A percentile compares a stretch with the other conserved stretches of the same genome.
These are phyloP conservation scores for Hemileia vastatrix DNA, from an alignment of 1,284 basidiomycete species.

Conservation along the genomic window DNA sequence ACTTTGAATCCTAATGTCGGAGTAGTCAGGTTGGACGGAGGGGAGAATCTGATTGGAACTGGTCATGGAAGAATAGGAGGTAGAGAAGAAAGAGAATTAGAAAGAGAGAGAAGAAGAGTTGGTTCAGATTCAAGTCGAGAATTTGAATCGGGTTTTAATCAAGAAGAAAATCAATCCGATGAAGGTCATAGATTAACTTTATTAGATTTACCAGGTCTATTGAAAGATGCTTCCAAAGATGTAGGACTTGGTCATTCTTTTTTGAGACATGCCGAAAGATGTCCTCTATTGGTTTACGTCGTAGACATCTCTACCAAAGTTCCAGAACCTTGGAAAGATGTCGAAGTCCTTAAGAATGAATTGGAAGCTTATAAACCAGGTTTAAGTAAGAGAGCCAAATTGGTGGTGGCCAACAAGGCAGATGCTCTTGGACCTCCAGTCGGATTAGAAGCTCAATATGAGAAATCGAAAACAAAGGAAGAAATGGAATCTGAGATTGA, in stretches of 20 bases:
- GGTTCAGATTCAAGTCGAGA: not conserved
- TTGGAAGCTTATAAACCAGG: conserved; percentile 35
- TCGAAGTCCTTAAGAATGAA: conserved; percentile 33
- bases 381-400: conserved; percentile 28
- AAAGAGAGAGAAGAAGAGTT: not conserved
- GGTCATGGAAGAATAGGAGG: conserved; percentile 14
- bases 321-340: conserved; percentile 31
- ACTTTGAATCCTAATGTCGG: not conserved
- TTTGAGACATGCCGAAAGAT: not conserved
- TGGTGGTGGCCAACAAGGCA: conserved; percentile 39
- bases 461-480: not conserved
- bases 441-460: not conserved
- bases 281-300: not conserved
- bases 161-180: not conserved
- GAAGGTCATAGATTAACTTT: not conserved
- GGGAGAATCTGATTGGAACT: too few relatives aligned
- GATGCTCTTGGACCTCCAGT: conserved; percentile 16
- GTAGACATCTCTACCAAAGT: conserved; percentile 1
- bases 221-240: not conserved
- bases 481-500: not conserved
- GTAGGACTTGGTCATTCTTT: not conserved
- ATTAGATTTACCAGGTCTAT: not conserved
- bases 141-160: not conserved
- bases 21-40: too few relatives aligned
- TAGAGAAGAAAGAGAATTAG: not conserved